A percentile compares a stretch with the other conserved stretches of the same genome.
Evolutionary conservation across 31 red algal species (phyloP).

Genomic region (Bonnemaisonia californica): DNA sequence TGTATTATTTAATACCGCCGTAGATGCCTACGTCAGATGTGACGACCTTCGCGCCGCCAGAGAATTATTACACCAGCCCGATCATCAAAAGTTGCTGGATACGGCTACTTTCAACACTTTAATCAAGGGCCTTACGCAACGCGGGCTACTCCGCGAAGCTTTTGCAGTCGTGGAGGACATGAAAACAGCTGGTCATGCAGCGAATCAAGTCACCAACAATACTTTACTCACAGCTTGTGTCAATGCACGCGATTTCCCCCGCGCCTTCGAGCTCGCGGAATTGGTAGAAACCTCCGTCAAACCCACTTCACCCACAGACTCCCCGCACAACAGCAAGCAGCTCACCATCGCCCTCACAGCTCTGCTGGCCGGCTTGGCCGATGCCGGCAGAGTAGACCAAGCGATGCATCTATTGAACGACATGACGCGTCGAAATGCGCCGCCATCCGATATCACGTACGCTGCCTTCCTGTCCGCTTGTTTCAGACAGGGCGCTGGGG

Average conservation of each 20-base stretch:
- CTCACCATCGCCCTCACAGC: constrained; percentile 26
- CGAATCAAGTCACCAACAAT: constrained; percentile 75
- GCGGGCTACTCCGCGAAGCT: constrained; percentile 33
- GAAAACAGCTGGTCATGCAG: constrained; percentile 17
- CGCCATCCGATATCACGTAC: constrained; percentile 31
- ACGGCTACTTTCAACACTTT: constrained; percentile 59
- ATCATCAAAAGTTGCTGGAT: constrained; percentile 24
- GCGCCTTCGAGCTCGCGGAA: constrained; percentile 23
- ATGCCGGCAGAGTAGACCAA: constrained; percentile 25
- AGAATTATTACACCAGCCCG: constrained; percentile 3
- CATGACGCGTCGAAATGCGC: constrained; percentile 14
- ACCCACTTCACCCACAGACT: neutral
- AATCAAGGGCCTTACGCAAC: constrained; percentile 55
- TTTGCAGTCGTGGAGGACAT: constrained; percentile 59
- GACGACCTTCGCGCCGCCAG: constrained; percentile 17
- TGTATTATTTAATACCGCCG: constrained; percentile 44
- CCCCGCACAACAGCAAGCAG: neutral
- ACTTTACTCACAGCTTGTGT: constrained; percentile 64
- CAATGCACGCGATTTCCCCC: constrained; percentile 27
- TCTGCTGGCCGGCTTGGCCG: constrained; percentile 25
- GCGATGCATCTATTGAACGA: constrained; percentile 23
- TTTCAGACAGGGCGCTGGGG: constrained; percentile 1
- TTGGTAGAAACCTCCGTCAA: neutral
- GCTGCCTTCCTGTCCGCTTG: constrained; percentile 39
- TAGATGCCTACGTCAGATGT: constrained; percentile 45